Conservation (phyloP, 495 filamentous ascomycete genomes). For the Tetracladium setigerum region DNA sequence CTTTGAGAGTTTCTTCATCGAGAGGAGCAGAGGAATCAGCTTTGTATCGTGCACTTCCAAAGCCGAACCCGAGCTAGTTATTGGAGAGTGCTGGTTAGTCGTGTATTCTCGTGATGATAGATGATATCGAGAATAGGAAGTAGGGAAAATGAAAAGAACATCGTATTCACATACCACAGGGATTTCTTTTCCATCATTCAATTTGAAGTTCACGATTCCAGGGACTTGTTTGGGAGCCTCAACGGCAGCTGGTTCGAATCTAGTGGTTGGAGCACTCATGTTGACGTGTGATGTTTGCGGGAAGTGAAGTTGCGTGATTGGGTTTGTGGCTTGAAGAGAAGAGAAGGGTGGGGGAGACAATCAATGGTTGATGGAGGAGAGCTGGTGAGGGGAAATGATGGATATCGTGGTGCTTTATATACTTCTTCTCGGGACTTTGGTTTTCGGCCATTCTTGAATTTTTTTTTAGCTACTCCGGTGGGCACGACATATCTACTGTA, state of each 20-base stretch:
- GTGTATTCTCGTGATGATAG: neutral
- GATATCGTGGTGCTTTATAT: too few relatives aligned
- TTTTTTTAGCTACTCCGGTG: too few relatives aligned
- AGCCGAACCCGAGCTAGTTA: slow-evolving; percentile 64
- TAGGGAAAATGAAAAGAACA: neutral
- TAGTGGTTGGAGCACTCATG: slow-evolving; percentile 30
- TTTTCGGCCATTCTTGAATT: too few relatives aligned
- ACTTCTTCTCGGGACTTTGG: too few relatives aligned
- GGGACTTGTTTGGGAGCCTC: slow-evolving; percentile 26
- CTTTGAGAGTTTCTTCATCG: slow-evolving; percentile 47
- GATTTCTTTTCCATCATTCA: slow-evolving; percentile 67
- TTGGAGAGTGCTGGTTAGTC: slow-evolving; percentile 8
- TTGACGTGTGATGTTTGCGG: slow-evolving; percentile 7
- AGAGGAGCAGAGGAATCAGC: slow-evolving; percentile 24
- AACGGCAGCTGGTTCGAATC: slow-evolving; percentile 17
- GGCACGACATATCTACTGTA: too few relatives aligned
- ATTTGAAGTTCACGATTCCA: slow-evolving; percentile 40
- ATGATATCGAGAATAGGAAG: neutral
- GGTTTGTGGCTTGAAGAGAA: neutral
- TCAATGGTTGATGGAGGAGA: too few relatives aligned
- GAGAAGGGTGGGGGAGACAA: too few relatives aligned
- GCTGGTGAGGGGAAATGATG: too few relatives aligned
- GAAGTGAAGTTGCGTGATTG: neutral
- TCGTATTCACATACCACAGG: slow-evolving; percentile 66
- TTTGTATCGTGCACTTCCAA: slow-evolving; percentile 32